Percentiles rank a stretch among this genome's conserved stretches.
Conservation (phyloP, 345 rosid species). For the Gossypium turneri region DNA sequence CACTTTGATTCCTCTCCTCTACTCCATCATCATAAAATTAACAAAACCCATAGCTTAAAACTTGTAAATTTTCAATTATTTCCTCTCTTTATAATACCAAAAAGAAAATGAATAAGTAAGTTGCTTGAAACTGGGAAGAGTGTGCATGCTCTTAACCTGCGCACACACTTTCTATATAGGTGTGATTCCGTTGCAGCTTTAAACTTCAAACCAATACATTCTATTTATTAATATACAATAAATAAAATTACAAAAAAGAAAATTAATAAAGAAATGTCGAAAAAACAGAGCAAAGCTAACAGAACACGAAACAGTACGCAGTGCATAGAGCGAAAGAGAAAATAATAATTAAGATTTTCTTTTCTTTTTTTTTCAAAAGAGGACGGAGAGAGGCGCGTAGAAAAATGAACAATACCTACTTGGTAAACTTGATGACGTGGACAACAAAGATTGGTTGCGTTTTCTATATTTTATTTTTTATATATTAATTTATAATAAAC, state of each 20-base stretch:
- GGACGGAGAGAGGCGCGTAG: conserved; percentile 23
- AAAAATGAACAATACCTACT: conserved; percentile 16
- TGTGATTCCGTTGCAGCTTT: conserved; percentile 87
- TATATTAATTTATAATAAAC: not conserved
- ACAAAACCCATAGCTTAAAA: not conserved
- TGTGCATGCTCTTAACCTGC: conserved; percentile 64
- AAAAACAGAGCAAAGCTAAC: conserved; percentile 34
- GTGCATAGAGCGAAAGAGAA: not conserved
- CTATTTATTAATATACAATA: not conserved
- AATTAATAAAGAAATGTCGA: conserved; percentile 20
- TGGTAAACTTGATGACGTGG: conserved; percentile 55
- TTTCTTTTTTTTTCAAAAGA: not conserved
- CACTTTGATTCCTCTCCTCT: conserved; percentile 17
- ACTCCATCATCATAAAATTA: conserved; percentile 9
- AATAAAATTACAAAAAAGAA: not conserved
- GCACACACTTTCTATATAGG: conserved; percentile 57
- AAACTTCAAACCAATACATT: conserved; percentile 31
- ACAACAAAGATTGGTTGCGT: conserved; percentile 25
- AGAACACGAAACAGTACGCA: conserved; percentile 45
- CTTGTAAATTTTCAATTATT: not conserved
- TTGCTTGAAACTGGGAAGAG: conserved; percentile 52
- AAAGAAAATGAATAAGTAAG: not conserved
- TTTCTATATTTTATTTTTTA: not conserved
- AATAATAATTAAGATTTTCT: not conserved
- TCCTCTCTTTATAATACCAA: not conserved